Evolutionary conservation across 192 early-diverging fungal species (phyloP), one percentile per base, ranked within the genome.

Genomic region (Backusella parvicylindrica): DNA sequence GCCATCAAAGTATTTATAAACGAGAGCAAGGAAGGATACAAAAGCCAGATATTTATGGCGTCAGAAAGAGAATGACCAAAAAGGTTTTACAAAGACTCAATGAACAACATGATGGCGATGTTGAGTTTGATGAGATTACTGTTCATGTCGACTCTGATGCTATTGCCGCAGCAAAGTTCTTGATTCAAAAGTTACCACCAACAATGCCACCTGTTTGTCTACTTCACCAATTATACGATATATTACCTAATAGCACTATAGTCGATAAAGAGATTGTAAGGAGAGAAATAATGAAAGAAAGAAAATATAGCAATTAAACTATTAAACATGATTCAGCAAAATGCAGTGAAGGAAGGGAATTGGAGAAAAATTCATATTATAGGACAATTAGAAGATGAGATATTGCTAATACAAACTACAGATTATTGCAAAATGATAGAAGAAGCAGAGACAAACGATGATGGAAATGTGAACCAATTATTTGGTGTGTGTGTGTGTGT

Each of bases 181-280:
- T 77, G 31, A 77, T 77, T 32, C 6, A 50, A 30, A 13, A 68
- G 6, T 23, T 26, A 18, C 26, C 56, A 18, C 11, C 11, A 12
- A 33, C 68, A 32, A 68, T n/a, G 15, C 79, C 81, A 0, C 63
- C 74, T 1, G 72, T 83, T 1, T 86, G 85, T 37, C 77, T 86
- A 72, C 16, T 84, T 26, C 85, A 86, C 11, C 85, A 86, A 74
- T 43, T 86, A 31, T 86, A 86, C 43, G 78, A 79, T 21, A 73
- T 86, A 11, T 26, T 83, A 18, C 30, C 65, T 1, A 81, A 86
- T 53, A 75, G 83, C 37, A 84, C 85, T 3, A 40, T 75, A 0
- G 83, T 86, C 2, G 85, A 86, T 70, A 64, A 83, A 36, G 73
- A 83, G 40, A 64, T 86, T 50, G 85, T 86, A 83, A 83, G 70